Evolutionary conservation across 495 filamentous ascomycete species (phyloP).

Genomic region (Darksidea phi): DNA sequence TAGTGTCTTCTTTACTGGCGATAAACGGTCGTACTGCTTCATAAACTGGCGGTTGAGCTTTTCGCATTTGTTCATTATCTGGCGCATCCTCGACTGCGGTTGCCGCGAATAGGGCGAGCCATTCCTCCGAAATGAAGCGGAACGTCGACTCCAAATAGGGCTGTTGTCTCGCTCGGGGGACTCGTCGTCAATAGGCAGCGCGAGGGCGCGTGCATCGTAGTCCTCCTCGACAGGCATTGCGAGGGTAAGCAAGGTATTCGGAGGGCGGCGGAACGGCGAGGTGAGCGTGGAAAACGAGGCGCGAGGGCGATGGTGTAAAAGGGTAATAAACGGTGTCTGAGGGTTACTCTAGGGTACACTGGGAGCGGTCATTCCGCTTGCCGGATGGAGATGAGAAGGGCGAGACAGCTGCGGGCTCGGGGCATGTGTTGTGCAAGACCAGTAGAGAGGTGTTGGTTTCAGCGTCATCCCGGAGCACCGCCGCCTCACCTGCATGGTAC

Average conservation of each 20-base stretch:
- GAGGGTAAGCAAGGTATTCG: background rate
- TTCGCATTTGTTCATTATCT: constrained; percentile 47
- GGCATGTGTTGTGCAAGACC: background rate
- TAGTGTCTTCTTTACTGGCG: constrained; percentile 60
- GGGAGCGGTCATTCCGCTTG: background rate
- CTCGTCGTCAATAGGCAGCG: constrained; percentile 54
- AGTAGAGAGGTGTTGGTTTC: background rate
- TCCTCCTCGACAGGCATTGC: constrained; percentile 28
- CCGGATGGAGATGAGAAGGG: background rate
- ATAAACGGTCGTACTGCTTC: constrained; percentile 53
- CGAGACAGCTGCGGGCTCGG: background rate
- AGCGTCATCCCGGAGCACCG: background rate
- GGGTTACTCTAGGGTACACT: background rate
- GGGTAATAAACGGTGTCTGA: background rate
- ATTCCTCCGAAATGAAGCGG: constrained; percentile 48
- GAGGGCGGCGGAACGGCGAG: constrained; percentile 13
- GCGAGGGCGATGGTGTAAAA: background rate
- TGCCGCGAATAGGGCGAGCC: constrained; percentile 30
- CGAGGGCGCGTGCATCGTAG: constrained; percentile 58
- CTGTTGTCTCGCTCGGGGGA: constrained; percentile 37
- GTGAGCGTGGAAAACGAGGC: constrained; percentile 5
- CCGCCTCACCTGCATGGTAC: background rate
- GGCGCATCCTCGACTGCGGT: constrained; percentile 46
- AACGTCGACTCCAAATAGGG: constrained; percentile 43
- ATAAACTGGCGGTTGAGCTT: constrained; percentile 44